Conservation (phyloP, 2,329 filamentous ascomycete species). For the Penicillium sp. region DNA sequence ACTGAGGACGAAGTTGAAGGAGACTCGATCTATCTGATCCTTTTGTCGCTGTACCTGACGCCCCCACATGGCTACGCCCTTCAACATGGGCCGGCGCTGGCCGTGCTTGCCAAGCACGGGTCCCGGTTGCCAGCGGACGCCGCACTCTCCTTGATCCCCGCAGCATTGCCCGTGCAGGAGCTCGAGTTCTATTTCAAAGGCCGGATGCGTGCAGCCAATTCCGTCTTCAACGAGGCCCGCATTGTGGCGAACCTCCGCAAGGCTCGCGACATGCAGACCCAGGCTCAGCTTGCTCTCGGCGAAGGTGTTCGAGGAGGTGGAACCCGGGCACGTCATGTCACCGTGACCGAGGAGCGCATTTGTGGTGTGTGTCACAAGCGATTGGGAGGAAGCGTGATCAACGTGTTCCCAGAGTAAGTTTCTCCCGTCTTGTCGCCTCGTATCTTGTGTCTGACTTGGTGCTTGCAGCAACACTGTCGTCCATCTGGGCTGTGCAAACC, state of each 20-base stretch:
- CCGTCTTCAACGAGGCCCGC: conserved; percentile 72
- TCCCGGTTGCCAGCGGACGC: conserved; percentile 84
- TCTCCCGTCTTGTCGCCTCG: not conserved
- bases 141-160: conserved; percentile 80
- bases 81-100: conserved; percentile 74
- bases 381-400: conserved; percentile 84
- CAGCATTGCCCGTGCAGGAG: conserved; percentile 70
- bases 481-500: conserved; percentile 72
- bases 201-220: conserved; percentile 82
- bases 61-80: conserved; percentile 70
- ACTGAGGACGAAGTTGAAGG: conserved; percentile 55
- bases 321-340: conserved; percentile 65
- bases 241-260: conserved; percentile 74
- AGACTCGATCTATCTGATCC: conserved; percentile 84
- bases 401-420: conserved; percentile 78
- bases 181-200: conserved; percentile 90
- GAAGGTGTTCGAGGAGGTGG: conserved; percentile 55
- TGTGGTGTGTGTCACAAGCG: conserved; percentile 93
- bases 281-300: conserved; percentile 71
- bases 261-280: conserved; percentile 73
- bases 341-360: conserved; percentile 81
- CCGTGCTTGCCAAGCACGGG: conserved; percentile 86
- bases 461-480: conserved; percentile 58
- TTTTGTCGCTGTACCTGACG: conserved; percentile 83
- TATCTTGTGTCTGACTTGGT: conserved; percentile 18